Base-by-base conservation (phyloP, 2,329 filamentous ascomycete genomes). In the Venturia oleaginea region DNA sequence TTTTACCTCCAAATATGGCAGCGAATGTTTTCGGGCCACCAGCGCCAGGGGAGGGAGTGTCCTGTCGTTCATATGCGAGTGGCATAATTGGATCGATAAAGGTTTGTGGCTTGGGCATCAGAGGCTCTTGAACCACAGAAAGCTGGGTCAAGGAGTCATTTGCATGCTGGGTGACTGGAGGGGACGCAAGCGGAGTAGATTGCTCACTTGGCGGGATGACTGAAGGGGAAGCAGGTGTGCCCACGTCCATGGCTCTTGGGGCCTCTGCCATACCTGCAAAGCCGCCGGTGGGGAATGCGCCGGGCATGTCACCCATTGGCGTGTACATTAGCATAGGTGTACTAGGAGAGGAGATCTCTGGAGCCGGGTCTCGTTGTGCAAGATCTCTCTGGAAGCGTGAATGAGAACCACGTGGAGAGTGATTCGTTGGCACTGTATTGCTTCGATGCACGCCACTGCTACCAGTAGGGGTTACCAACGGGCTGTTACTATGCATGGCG, bases 351-450 rank as follows among this genome's bases (percentile, higher is more conserved):
- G 72, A 72, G 46, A 76, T 76, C 51, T 77, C 72, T 8, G 80
- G 77, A 17, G 77, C 78, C 11, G 82, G 79, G 17, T 64, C 63
- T 17, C 0, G 83, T 22, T 51, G 46, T 30, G 22, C n/a, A 46
- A 46, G 43, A 46, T 46, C 43, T 27, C 22, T 51, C 80, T 82
- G 70, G 92, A 89, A 64, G 15, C 63, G 63, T n/a, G 89, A 83
- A 1, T 86, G 83, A 48, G 84, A 80, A 54, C 92, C 76, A 10
- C 85, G 86, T 8, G 91, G 91, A 0, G 91, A 94, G 73, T 89
- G 88, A 73, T 96, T 96, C 0, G 93, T 94, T 0, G 94, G 94
- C 17, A 97, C 82, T 3, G 94, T 99, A 73, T 97, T 97, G 77
- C 93, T 97, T 68, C 87, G 79, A 70, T 87, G 83, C n/a, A 90